phyloP scores from a whole-genome alignment of 352 stramenopile genomes.

The Phytophthora megakarya region DNA sequence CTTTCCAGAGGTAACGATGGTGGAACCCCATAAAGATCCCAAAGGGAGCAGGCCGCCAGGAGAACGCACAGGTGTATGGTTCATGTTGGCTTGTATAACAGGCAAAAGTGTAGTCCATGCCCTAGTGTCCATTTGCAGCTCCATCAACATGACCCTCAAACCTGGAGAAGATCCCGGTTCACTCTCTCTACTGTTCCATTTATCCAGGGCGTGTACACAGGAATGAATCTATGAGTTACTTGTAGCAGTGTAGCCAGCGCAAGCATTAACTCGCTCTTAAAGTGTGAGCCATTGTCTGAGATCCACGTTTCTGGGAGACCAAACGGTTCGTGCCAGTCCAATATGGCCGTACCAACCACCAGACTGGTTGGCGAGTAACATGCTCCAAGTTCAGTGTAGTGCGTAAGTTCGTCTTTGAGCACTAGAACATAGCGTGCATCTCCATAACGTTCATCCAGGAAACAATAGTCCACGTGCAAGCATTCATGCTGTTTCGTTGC shows the following conservation, averaged over 20 bases:
- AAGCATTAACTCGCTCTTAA: conserved; percentile 4
- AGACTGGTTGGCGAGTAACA: conserved; percentile 13
- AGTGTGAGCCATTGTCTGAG: conserved; percentile 23
- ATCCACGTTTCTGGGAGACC: conserved; percentile 9
- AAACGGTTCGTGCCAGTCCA: conserved; percentile 25
- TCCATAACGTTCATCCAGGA: neutral
- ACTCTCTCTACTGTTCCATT: conserved; percentile 24
- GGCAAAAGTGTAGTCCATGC: conserved; percentile 13
- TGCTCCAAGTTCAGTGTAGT: conserved; percentile 11
- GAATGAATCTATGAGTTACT: conserved; percentile 5
- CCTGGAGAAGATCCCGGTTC: conserved; percentile 26
- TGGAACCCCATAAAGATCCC: conserved; percentile 19
- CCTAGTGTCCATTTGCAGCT: conserved; percentile 8
- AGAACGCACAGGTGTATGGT: conserved; percentile 14
- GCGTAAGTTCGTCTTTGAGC: conserved; percentile 15
- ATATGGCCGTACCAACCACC: neutral
- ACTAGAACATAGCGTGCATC: neutral
- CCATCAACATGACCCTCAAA: conserved; percentile 17
- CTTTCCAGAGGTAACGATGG: neutral
- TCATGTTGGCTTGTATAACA: conserved; percentile 27
- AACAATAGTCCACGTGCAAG: conserved; percentile 13
- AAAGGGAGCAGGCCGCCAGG: conserved; percentile 1
- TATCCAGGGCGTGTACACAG: conserved; percentile 22
- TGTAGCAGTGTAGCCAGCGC: conserved; percentile 1
- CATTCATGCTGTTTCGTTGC: conserved; percentile 7